Evolutionary conservation across 148 eudicot species (phyloP).

Genomic region (Chenopodium quinoa): DNA sequence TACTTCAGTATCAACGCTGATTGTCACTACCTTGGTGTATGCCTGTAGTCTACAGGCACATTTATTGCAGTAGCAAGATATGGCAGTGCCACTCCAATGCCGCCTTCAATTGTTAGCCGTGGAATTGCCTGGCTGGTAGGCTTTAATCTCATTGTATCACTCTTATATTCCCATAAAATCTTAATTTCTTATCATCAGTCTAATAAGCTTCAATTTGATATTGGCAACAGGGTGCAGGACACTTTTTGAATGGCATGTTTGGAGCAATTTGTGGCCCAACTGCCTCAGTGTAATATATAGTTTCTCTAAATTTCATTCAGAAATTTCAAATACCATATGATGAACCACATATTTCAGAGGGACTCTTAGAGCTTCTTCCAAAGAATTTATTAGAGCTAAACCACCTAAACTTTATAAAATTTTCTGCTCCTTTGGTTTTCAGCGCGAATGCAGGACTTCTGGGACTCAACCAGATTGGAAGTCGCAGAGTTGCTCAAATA

Average conservation of each 20-base stretch:
- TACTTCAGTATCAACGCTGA: not conserved
- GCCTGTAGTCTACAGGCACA: slow-evolving; percentile 86
- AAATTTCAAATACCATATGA: not conserved
- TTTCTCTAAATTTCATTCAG: not conserved
- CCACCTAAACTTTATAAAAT: not conserved
- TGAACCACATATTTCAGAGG: not conserved
- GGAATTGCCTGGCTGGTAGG: slow-evolving; percentile 88
- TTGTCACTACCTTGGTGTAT: slow-evolving; percentile 9
- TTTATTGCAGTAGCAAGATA: slow-evolving; percentile 68
- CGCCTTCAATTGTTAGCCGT: slow-evolving; percentile 73
- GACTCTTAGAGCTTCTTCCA: not conserved
- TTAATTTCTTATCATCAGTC: not conserved
- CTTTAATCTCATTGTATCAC: not conserved
- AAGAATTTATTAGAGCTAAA: not conserved
- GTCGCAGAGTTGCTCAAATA: slow-evolving; percentile 78
- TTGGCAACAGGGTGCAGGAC: slow-evolving; percentile 60
- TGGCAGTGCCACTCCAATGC: slow-evolving; percentile 73
- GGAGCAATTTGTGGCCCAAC: slow-evolving; percentile 74
- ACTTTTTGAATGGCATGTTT: slow-evolving; percentile 65
- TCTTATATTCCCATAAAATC: not conserved
- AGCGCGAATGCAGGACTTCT: slow-evolving; percentile 90
- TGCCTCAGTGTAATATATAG: slow-evolving; percentile 70
- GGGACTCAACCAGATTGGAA: slow-evolving; percentile 74
- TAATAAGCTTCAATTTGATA: not conserved
- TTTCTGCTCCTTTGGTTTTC: slow-evolving; percentile 11